Evolutionary conservation across 345 rosid species (phyloP).

Genomic region (Eucalyptus regnans): DNA sequence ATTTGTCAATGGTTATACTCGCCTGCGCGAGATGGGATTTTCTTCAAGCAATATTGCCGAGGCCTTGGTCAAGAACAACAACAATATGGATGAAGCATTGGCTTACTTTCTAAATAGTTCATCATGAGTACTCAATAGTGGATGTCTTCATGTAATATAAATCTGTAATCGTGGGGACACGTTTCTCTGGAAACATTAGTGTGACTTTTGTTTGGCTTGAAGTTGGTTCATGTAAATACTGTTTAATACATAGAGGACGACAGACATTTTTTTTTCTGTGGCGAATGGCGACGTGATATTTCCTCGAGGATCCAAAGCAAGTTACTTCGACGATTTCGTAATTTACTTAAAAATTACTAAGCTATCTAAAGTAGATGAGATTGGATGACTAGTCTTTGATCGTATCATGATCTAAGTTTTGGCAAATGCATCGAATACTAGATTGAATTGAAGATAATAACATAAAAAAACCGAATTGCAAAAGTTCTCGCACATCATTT

Average conservation of each 20-base stretch:
- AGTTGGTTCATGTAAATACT: background rate
- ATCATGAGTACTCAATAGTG: background rate
- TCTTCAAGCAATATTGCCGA: conserved; percentile 52
- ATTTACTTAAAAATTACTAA: background rate
- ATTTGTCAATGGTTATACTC: conserved; percentile 44
- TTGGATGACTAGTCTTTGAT: background rate
- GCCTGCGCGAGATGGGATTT: conserved; percentile 79
- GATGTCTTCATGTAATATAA: background rate
- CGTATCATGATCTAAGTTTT: background rate
- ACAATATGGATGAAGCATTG: conserved; percentile 70
- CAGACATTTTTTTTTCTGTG: background rate
- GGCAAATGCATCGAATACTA: background rate
- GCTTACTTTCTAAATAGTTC: conserved; percentile 43
- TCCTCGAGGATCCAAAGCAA: background rate
- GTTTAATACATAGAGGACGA: background rate
- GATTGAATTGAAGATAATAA: background rate
- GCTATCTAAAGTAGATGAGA: background rate
- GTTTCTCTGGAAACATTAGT: background rate
- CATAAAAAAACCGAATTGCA: background rate
- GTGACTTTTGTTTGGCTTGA: background rate
- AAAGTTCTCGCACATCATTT: background rate
- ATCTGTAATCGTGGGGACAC: background rate
- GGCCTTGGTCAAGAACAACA: conserved; percentile 52
- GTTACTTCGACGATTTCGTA: background rate
- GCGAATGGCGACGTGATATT: background rate